phyloP scores from a whole-genome alignment of 2,329 filamentous ascomycete species.

The Fusarium verticillioides region DNA sequence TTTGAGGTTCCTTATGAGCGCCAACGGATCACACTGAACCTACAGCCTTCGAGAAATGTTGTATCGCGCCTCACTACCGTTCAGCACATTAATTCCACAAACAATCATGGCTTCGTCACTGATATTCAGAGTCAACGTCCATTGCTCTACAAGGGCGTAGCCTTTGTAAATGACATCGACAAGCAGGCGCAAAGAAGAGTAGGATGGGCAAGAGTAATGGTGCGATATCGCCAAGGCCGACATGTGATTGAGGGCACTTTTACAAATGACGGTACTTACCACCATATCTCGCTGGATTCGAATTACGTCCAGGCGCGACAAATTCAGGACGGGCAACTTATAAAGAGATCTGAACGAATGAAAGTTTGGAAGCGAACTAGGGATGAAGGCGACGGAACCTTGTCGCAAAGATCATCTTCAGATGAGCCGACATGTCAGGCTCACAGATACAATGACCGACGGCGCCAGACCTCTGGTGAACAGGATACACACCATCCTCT shows the following conservation, averaged over 20 bases:
- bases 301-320: slow-evolving; percentile 7
- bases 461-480: background rate
- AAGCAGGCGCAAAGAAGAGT: slow-evolving; percentile 1
- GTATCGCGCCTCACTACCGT: slow-evolving; percentile 24
- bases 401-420: background rate
- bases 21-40: slow-evolving; percentile 9
- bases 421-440: slow-evolving; percentile 8
- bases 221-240: slow-evolving; percentile 2
- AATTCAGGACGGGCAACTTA: accelerated
- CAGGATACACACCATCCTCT: background rate
- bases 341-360: slow-evolving; percentile 1
- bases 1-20: slow-evolving; percentile 16
- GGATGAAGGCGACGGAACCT: background rate
- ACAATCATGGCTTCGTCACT: background rate
- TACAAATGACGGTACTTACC: slow-evolving; percentile 19
- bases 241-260: slow-evolving; percentile 34
- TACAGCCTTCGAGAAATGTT: slow-evolving; percentile 25
- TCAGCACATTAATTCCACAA: slow-evolving; percentile 6
- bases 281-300: slow-evolving; percentile 32
- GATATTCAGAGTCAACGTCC: background rate
- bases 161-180: background rate
- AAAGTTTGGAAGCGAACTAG: slow-evolving; percentile 29
- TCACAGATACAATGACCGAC: background rate
- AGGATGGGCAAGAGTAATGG: slow-evolving; percentile 32
- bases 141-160: slow-evolving; percentile 24